Evolutionary conservation across 148 eudicot species (phyloP), one percentile per base, ranked within the genome.

Genomic region (Nepenthes mirabilis): DNA sequence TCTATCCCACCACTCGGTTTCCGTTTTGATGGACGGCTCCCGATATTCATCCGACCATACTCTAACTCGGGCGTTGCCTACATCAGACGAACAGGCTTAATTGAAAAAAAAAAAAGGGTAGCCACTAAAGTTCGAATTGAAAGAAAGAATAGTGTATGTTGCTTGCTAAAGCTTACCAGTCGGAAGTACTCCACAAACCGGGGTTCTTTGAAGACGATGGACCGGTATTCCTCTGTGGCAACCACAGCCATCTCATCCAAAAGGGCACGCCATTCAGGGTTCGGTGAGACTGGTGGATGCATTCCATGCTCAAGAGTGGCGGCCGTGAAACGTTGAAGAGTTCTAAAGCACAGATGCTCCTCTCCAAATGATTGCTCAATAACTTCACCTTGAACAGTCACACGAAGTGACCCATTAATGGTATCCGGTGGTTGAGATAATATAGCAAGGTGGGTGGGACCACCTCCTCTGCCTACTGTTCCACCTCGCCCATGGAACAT

Each of bases 401-500:
- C 68, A 45, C 68, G 68, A 6, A 65, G 60, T 35, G 68, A 65
- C 43, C 68, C 68, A 1, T 65, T 37, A 56, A 65, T 56, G 45
- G 68, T 65, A 11, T 65, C 68, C 0, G 68, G 68, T 33, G 68
- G 68, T 36, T 65, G 68, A 36, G 68, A 65, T 43, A 65, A 48
- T 1, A 65, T 65, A 65, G 68, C 68, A 65, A 65, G 68, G 45
- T 65, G 68, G 43, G 68, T 65, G 33, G 68, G 68, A 56, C 68
- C 68, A 7, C 68, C 68, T 45, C 68, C 68, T 65, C 68, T 65
- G 4, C 68, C 68, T 2, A 65, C 68, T 3, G 68, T 65, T 14
- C 68, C 68, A 56, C 68, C 68, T 33, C 68, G 68, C 12, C 68
- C 68, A 55, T 65, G 68, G 45, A 65, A 65, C 67, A 64, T 64